phyloP scores from a whole-genome alignment of 345 rosid genomes.

The Eucalyptus marginata region DNA sequence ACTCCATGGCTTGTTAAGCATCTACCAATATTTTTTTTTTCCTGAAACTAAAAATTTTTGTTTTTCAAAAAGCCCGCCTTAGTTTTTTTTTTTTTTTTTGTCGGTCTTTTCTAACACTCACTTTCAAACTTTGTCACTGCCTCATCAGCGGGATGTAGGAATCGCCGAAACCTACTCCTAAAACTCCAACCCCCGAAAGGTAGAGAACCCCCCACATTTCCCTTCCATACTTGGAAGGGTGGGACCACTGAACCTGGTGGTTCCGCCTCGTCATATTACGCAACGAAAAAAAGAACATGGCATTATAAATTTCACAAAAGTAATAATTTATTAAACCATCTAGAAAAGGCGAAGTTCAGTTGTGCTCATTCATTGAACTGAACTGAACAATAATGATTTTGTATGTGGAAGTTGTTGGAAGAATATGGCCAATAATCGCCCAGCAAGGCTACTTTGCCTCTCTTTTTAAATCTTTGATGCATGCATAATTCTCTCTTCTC shows the following conservation, averaged over 20 bases:
- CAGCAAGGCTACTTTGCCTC: neutral
- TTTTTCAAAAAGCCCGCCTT: neutral
- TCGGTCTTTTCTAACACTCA: too few species aligned
- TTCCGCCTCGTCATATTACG: neutral
- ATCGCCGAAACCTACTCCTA: too few species aligned
- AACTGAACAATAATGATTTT: neutral
- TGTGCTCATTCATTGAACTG: neutral
- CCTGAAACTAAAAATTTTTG: neutral
- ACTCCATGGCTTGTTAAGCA: neutral
- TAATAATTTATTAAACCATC: neutral
- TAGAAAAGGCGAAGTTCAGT: neutral
- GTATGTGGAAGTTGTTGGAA: neutral
- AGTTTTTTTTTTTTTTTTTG: neutral
- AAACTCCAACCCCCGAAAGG: too few species aligned
- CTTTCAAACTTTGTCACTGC: too few species aligned
- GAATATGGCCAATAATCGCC: neutral
- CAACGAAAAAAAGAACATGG: neutral
- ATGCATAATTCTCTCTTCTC: neutral
- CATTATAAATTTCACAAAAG: neutral
- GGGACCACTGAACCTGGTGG: too few species aligned
- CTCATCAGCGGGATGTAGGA: too few species aligned
- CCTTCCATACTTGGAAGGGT: too few species aligned
- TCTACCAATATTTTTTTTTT: neutral
- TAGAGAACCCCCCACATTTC: too few species aligned
- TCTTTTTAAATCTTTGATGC: neutral